phyloP scores from a whole-genome alignment of 1,284 basidiomycete species.

The Pseudozyma thailandica region DNA sequence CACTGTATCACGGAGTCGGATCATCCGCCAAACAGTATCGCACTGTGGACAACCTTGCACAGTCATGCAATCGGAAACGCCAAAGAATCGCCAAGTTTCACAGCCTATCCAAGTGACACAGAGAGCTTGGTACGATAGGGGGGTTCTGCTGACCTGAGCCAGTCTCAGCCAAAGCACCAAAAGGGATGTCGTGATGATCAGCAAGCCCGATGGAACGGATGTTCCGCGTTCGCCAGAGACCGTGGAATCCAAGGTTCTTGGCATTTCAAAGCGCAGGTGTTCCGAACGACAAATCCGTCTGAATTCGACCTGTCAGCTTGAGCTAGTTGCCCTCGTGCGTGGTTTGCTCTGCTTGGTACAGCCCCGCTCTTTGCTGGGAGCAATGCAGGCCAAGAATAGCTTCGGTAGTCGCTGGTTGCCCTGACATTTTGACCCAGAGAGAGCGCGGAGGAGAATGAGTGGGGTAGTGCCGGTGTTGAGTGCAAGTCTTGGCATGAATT shows the following conservation, averaged over 20 bases:
- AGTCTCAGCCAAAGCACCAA: too few species aligned
- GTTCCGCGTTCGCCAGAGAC: neutral
- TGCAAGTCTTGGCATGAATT: slow-evolving; percentile 23
- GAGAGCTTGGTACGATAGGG: too few species aligned
- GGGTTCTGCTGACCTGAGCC: slow-evolving; percentile 1
- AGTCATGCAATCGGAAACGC: slow-evolving; percentile 4
- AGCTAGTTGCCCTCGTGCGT: neutral
- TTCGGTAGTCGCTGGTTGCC: too few species aligned
- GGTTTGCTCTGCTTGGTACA: too few species aligned
- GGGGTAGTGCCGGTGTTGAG: slow-evolving; percentile 1
- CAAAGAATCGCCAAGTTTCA: neutral
- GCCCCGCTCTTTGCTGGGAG: neutral
- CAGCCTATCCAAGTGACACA: neutral
- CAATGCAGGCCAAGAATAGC: slow-evolving; percentile 3
- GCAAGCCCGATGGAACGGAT: slow-evolving; percentile 1
- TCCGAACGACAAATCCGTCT: too few species aligned
- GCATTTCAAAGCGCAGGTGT: slow-evolving; percentile 11
- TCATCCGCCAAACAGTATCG: neutral
- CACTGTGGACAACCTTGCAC: neutral
- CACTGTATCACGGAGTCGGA: neutral
- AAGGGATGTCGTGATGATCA: neutral
- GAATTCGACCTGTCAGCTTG: neutral
- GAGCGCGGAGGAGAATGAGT: too few species aligned
- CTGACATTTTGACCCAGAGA: too few species aligned
- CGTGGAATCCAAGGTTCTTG: slow-evolving; percentile 36